Base-by-base conservation (phyloP, 345 rosid genomes). In the Eucalyptus dawsonii region DNA sequence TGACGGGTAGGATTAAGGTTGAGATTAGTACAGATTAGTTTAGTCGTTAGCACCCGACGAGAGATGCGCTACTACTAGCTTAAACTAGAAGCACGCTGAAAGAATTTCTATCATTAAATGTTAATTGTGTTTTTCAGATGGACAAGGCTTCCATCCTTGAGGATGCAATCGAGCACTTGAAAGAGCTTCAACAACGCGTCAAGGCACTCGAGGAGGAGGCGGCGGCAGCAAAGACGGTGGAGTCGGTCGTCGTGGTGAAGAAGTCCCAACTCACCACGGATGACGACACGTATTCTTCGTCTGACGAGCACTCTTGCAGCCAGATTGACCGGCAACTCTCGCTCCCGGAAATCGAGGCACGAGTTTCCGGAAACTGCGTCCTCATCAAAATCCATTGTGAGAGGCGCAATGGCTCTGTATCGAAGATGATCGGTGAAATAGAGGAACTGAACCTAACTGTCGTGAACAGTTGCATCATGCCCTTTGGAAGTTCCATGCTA, bases 61-160 rank as follows among this genome's bases (percentile, higher is more conserved):
- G 21, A 65, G 37, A 65, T n/a, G 76, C 16, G 37, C 76, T 65
- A n/a, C 16, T 65, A 65, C 19, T 2, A n/a, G 76, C 76, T 65
- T 65, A n/a, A 14, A 65, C 40, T n/a, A n/a, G 76, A n/a, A n/a
- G 76, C 19, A 65, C 21, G 40, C 76, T 21, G 58, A 53, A 3
- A 53, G 62, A 56, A 56, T 56, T 24, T 56, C 3, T 2, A 5
- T 21, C 10, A n/a, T 1, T 6, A 29, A 44, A 50, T 81, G 58
- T 19, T 83, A 8, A 56, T 7, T 37, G 25, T 19, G 14, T 87
- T 17, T 89, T 67, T 14, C 92, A 97, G 98, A 93, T 92, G 86
- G 98, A 96, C 90, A 97, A 95, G 91, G 91, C 96, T 34, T 93
- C 99, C 9, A 90, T 97, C 80, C 97, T 97, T 69, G 98, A 92